Evolutionary conservation across 176 grass and related monocot genomes (phyloP), one percentile per base, ranked within the genome.

Genomic region (Miscanthus lutarioriparius): DNA sequence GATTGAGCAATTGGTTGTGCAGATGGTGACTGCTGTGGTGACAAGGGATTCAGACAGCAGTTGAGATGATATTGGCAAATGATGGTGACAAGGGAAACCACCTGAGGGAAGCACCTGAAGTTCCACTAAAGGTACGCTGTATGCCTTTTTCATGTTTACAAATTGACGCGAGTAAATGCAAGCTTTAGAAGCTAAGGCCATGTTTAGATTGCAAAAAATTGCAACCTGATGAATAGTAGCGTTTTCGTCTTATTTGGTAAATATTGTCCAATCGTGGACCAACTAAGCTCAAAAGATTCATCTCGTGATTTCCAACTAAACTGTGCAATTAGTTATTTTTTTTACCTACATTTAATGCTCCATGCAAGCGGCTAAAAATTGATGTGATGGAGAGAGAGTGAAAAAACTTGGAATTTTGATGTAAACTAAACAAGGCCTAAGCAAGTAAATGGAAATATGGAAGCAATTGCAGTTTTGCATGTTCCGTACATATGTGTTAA

Each of bases 1-100:
- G 74, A 66, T 45, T 36, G 54, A 67, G 14, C 10, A 36, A 38
- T 78, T 66, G 41, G 30, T 9, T 65, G 12, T 26, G 67, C 82
- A 98, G 96, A 98, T 98, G 96, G 96, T 95, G 58, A 95, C 89
- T 38, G 68, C 93, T 36, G 39, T 79, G 44, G 80, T 87, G 30
- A 32, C 30, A 47, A 28, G 54, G 68, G 43, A 13, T 73, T 61
- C 77, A 81, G 27, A 53, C 48, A 75, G 19, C 76, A 80, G 30
- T 72, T 67, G 80, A 7, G 40, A 66, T 77, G 71, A 80, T 7
- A 10, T 77, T 82, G 59, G 80, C 38, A 75, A 87, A 92, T 56
- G 84, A 91, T 70, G 49, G 64, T 48, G 80, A 88, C 51, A 78
- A 72, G 12, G 49, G 26, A 47, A 81, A 81, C 67, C 74, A 63